Evolutionary conservation across 768 basidiomycete species (phyloP), one percentile per base, ranked within the genome.

Genomic region (Boletus sensibilis): DNA sequence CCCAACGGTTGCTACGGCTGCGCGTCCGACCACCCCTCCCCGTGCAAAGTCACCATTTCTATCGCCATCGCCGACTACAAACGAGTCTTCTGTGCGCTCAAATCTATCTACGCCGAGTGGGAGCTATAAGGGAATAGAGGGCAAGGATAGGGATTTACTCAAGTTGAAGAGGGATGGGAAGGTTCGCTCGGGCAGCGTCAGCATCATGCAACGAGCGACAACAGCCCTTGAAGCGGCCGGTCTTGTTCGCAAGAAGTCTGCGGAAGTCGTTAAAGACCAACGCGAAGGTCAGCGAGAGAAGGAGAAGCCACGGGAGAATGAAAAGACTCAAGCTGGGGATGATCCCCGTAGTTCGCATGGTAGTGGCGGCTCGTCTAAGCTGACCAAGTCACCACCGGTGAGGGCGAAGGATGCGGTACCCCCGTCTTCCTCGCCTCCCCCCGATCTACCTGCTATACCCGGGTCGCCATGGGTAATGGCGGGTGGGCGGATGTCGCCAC

Each of bases 131-230:
- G 65, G 64, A 4, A 75, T 78, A 53, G 83, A 83, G 37, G 31
- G 13, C 44, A 81, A 79, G 64, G 83, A 83, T 52, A 79, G 77
- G 41, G 74, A 77, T 33, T 69, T 74, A 9, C 52, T 67, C 41
- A 87, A 83, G 59, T 78, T 79, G 20, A 79, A 86, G 46, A 74
- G 78, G 50, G 75, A 75, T 2, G 73, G 72, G 29, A 94, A 95
- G 69, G 76, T 73, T 25, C 80, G 95, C 16, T 86, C 92, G 2
- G 90, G 93, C 7, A 96, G 94, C 55, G 91, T 98, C 50, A 94
- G 88, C 65, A 97, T 98, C 70, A 91, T 98, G 82, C 95, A 98
- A 64, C 85, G 94, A 25, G 94, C 93, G 0, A 95, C 94, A 2
- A 96, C 93, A 1, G 92, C 90, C 1, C 78, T 94, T 25, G 91